Conservation (phyloP, 2,329 filamentous ascomycete genomes). For the Neodidymelliopsis sp. region DNA sequence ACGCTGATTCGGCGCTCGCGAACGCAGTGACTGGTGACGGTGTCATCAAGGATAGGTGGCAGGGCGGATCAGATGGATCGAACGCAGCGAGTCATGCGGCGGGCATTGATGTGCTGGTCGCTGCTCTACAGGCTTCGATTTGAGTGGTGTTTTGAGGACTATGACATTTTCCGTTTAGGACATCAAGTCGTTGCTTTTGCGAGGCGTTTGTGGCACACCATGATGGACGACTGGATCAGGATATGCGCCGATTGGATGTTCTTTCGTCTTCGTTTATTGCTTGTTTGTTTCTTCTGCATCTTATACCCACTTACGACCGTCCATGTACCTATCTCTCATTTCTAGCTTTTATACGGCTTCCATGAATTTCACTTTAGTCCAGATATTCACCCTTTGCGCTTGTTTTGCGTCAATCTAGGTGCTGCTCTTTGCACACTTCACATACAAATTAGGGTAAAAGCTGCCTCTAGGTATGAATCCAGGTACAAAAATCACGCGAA, state of each 20-base stretch:
- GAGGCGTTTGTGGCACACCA: background rate
- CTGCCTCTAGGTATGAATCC: no score
- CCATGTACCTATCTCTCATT: no score
- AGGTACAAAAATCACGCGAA: no score
- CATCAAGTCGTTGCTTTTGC: slow-evolving; percentile 2
- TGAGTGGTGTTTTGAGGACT: background rate
- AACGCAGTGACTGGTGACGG: slow-evolving; percentile 48
- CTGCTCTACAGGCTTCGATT: slow-evolving; percentile 37
- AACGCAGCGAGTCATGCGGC: slow-evolving; percentile 67
- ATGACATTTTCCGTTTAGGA: slow-evolving; percentile 1
- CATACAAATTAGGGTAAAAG: no score
- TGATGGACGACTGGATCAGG: background rate
- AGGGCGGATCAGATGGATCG: slow-evolving; percentile 61
- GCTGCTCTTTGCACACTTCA: no score
- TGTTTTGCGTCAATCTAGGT: no score
- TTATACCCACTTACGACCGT: slow-evolving; percentile 15
- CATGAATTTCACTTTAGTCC: no score
- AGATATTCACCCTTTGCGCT: no score
- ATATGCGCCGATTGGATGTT: background rate
- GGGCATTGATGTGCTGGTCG: slow-evolving; percentile 71
- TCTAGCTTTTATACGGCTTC: no score
- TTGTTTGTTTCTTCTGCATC: background rate
- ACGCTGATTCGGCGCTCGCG: slow-evolving; percentile 43
- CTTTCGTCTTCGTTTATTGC: background rate
- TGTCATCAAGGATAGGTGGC: slow-evolving; percentile 66